A percentile compares a stretch with the other conserved stretches of the same genome.
These are phyloP conservation scores for Nemania abortiva DNA, from an alignment of 2,329 filamentous ascomycete species.

Conservation along the genomic window DNA sequence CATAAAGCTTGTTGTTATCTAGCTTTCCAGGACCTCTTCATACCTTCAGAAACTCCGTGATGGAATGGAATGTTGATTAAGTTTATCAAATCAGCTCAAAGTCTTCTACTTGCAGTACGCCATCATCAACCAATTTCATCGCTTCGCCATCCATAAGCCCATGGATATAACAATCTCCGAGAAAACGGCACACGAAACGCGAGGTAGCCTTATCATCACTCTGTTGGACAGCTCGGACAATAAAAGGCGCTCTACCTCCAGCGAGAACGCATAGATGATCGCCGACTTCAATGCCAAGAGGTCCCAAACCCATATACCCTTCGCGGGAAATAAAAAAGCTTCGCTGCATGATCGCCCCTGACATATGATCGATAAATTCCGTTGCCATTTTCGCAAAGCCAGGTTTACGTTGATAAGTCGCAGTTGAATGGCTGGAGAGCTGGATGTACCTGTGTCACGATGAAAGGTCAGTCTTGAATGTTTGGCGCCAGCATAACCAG, in stretches of 20 bases:
- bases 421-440: neutral
- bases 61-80: too few relatives aligned
- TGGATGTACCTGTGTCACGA: neutral
- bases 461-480: neutral
- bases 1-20: too few relatives aligned
- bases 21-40: too few relatives aligned
- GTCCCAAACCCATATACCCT: constrained; percentile 1
- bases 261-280: neutral
- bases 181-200: neutral
- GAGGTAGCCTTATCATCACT: neutral
- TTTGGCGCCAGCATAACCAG: neutral
- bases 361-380: neutral
- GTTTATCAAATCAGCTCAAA: too few relatives aligned
- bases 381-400: neutral
- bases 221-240: neutral
- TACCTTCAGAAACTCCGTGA: too few relatives aligned
- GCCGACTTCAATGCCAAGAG: neutral
- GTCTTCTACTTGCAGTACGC: too few relatives aligned
- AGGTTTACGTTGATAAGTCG: neutral
- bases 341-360: neutral
- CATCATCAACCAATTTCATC: neutral
- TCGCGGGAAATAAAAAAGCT: neutral
- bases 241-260: neutral
- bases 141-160: constrained; percentile 5
- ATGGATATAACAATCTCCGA: neutral